These are phyloP conservation scores for Aspergillus cejpii DNA, from an alignment of 2,329 filamentous ascomycete genomes.

Conservation along the genomic window DNA sequence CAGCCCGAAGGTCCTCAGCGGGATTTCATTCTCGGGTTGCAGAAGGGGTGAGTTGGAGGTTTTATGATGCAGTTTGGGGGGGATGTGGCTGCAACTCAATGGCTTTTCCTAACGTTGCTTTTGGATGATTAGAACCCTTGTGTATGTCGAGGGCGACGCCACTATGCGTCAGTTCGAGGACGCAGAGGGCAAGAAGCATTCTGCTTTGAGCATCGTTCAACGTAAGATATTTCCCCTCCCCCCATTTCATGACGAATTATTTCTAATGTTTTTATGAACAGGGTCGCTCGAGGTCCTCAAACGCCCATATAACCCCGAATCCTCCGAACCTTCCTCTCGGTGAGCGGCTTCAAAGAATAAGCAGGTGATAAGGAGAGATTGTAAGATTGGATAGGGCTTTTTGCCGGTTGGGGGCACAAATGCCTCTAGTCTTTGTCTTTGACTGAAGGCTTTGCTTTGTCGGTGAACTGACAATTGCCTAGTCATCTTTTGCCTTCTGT, in stretches of 20 bases:
- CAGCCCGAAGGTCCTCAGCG: slow-evolving; percentile 57
- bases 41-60: slow-evolving; percentile 88
- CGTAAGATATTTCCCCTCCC: slow-evolving; percentile 50
- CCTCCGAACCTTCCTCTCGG: slow-evolving; percentile 8
- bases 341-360: slow-evolving; percentile 6
- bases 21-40: slow-evolving; percentile 65
- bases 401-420: neutral
- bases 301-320: slow-evolving; percentile 19
- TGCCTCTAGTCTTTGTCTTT: neutral
- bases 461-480: slow-evolving; percentile 2
- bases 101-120: slow-evolving; percentile 12
- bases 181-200: slow-evolving; percentile 59
- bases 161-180: slow-evolving; percentile 61
- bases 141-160: slow-evolving; percentile 80
- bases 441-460: neutral
- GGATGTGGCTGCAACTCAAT: no score
- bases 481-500: slow-evolving; percentile 10
- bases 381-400: neutral
- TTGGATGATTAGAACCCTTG: slow-evolving; percentile 54
- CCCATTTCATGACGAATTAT: neutral
- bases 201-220: slow-evolving; percentile 64
- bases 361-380: neutral
- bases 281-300: slow-evolving; percentile 32
- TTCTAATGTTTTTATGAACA: slow-evolving; percentile 8
- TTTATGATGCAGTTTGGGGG: no score